Base-by-base conservation (phyloP, 2,329 filamentous ascomycete genomes). In the Ophidiomyces ophidiicola region DNA sequence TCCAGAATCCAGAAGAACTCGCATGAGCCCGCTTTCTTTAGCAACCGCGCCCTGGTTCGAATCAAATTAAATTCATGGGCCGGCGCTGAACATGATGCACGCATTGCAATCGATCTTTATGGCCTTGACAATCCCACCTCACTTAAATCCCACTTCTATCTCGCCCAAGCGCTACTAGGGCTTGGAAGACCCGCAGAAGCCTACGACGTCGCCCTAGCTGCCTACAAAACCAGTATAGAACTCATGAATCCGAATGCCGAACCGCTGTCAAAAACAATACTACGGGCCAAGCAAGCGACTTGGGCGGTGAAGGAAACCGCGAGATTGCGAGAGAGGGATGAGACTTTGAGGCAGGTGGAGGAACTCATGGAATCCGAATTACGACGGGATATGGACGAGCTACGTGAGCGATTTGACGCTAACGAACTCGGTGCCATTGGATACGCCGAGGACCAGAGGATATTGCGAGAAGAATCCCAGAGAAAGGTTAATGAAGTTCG, bases 31-130 rank as follows among this genome's bases (percentile, higher is more conserved):
- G 69, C 80, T 20, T 72, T 94, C 36, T 94, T 86, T 63, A 88
- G 85, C 26, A 96, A 94, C 63, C 82, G 87, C 39, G 83, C 86
- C 36, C 81, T 94, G 63, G 78, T 81, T 3, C 76, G 86, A 28
- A 68, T 90, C 43, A 82, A 81, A 61, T 71, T 93, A 15, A 64
- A 71, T 44, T 68, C 76, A 50, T 92, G 80, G 74, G 72, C 82
- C 20, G 76, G 70, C 6, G 85, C 80, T 34, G 78, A 90, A 46
- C 67, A 75, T 44, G 87, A 94, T 60, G 88, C 86, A 55, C 62
- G 79, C 38, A 68, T 75, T 36, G 85, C 82, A 47, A 78, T 94
- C 35, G 70, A 76, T 43, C 69, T 92, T 4, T 66, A 74, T 50
- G 61, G 58, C 4, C 43, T 50, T 6, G 62, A 66, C 45, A 58